These are phyloP conservation scores for Salix brachista DNA, from an alignment of 345 rosid species.

Conservation along the genomic window DNA sequence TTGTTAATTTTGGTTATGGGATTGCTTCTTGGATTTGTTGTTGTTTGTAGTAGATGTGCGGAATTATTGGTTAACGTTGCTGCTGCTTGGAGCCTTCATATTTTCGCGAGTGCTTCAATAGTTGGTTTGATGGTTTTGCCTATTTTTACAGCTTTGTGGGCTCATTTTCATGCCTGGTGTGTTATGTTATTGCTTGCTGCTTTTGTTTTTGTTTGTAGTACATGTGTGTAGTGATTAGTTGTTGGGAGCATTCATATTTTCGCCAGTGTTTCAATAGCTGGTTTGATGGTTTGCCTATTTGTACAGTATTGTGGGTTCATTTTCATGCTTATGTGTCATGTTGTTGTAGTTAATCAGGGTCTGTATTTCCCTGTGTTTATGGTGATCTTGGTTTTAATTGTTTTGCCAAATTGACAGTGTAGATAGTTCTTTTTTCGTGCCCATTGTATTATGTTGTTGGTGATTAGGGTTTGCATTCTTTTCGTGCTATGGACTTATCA, in stretches of 20 bases:
- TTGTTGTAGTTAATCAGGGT: background rate
- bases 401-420: too few species aligned
- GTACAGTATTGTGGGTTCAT: background rate
- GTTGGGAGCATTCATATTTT: too few species aligned
- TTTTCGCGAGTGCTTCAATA: background rate
- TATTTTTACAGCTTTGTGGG: background rate
- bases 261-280: background rate
- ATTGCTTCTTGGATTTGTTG: background rate
- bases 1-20: background rate
- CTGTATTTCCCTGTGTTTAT: too few species aligned
- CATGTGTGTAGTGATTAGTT: background rate
- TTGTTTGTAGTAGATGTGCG: background rate
- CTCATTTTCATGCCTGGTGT: background rate
- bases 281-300: background rate
- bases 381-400: too few species aligned
- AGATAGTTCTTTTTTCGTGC: too few species aligned
- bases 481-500: too few species aligned
- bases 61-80: background rate
- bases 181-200: background rate
- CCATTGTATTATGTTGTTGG: too few species aligned
- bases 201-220: background rate
- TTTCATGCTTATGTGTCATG: background rate
- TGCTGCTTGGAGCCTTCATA: background rate
- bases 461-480: too few species aligned
- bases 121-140: background rate